phyloP scores from a whole-genome alignment of 768 basidiomycete genomes.

The Sistotremastrum niveocremeum region DNA sequence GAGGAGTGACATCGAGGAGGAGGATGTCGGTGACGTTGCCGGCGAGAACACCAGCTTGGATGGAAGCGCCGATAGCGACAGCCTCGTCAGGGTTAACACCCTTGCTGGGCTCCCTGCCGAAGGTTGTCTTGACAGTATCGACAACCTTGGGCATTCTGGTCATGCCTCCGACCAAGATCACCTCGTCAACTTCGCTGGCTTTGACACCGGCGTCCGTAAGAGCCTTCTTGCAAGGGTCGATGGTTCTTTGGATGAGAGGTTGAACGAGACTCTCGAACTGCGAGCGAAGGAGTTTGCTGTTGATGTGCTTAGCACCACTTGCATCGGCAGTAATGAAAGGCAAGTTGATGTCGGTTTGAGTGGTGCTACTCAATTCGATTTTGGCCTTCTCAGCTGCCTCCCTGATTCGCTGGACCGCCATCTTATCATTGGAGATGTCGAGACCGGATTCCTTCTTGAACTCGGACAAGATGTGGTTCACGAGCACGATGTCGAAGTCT shows the following conservation, averaged over 20 bases:
- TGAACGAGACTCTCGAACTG: constrained; percentile 83
- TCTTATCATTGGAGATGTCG: constrained; percentile 72
- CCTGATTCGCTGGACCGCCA: constrained; percentile 98
- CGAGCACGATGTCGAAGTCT: constrained; percentile 88
- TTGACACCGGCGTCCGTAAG: constrained; percentile 89
- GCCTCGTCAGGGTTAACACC: constrained; percentile 99
- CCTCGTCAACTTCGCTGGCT: constrained; percentile 85
- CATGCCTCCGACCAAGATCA: constrained; percentile 98
- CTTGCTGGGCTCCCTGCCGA: constrained; percentile 94
- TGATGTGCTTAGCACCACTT: constrained; percentile 94
- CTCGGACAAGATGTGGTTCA: constrained; percentile 73
- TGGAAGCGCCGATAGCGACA: constrained; percentile 94
- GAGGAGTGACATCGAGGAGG: constrained; percentile 88
- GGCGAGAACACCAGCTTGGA: constrained; percentile 95
- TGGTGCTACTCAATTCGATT: constrained; percentile 89
- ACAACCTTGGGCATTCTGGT: constrained; percentile 92
- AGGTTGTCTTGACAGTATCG: constrained; percentile 87
- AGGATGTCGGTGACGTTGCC: constrained; percentile 95
- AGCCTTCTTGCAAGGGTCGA: constrained; percentile 97
- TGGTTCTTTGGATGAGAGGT: constrained; percentile 72
- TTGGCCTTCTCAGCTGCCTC: constrained; percentile 99
- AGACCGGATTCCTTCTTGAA: constrained; percentile 91
- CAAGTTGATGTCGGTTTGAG: constrained; percentile 93
- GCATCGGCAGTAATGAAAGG: constrained; percentile 98
- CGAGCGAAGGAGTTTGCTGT: constrained; percentile 74